Evolutionary conservation across 306 rosid species (phyloP), one percentile per base, ranked within the genome.

Genomic region (Trifolium repens): DNA sequence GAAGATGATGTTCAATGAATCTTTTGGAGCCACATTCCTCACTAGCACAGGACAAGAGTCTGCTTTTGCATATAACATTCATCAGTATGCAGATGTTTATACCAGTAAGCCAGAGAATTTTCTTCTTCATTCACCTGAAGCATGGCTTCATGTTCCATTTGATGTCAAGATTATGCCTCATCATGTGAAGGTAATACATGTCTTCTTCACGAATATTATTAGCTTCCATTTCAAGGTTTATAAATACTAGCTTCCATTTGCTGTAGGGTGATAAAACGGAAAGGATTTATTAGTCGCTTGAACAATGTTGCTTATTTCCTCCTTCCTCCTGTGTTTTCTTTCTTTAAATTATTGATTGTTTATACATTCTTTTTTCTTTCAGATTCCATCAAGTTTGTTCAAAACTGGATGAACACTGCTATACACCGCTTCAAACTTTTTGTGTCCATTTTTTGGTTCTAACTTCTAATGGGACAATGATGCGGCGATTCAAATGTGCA

Each of bases 131-230:
- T 90, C 94, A 79, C 87, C 91, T 72, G 97, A 94, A 67, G 94
- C 97, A 61, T 94, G 98, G 98, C 88, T 94, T 79, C 93, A 91
- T 82, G 93, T 87, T 58, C 98, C 98, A 19, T 94, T 58, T 66
- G 97, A 94, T 84, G 85, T 94, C 87, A 94, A 94, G 91, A 90
- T 91, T 79, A 86, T 94, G 94, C 98, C 98, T 73, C 97, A 94
- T 80, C 97, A 94, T 78, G 87, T 94, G 79, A 94, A 94, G 97
- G 98, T 91, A 84, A 53, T 70, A 80, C 65, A 54, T 72, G 62
- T 54, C 69, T 66, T 50, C 55, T 34, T 37, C 15, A 16, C 19
- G 42, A 26, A 72, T 10, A 13, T 30, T 52, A 47, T 69, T 14
- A 17, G 19, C 19, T 17, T 17, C 19, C 16, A 5, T 15, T 32